Base-by-base conservation (phyloP, 73 alveolate genomes). In the Urostyla sp. region DNA sequence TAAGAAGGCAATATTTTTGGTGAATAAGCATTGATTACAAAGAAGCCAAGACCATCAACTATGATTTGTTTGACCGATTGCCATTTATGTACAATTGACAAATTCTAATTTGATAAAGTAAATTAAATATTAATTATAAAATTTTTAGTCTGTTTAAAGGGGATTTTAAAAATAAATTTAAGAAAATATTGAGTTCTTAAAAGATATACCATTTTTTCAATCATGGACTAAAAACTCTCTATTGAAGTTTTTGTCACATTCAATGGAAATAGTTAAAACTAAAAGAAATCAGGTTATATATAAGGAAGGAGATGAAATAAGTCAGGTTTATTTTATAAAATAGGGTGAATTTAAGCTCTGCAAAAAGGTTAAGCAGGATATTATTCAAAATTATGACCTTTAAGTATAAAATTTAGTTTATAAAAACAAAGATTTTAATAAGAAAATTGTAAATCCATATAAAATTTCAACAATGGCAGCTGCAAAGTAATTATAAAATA, bases 31-130 rank as follows among this genome's bases (percentile, higher is more conserved):
- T 45, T 89, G 51, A 67, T 89, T 23, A 38, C 83, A 37, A 63
- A 76, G 36, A 80, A 72, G 46, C 92, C 91, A 4, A 51, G 95
- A 57, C 80, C 92, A 8, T 92, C 92, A 4, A 75, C 95, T 18
- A 77, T 89, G 16, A 20, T 59, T 13, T 84, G 92, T 28, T 18
- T 75, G 26, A n/a, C 75, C 11, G 93, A 89, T 45, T 80, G 92
- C 69, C 79, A 75, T 49, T 74, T 89, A 20, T 92, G 93, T 13
- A 44, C 67, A n/a, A 49, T 89, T 0, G 72, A 83, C 32, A 89
- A 89, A 49, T 74, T 74, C 31, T 75, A 85, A 16, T 88, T 79
- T 36, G 46, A 75, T 18, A 51, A 72, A 40, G 85, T 75, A 20
- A 78, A 73, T 13, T 40, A 40, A 13, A 13, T 40, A 40, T 40